A percentile compares a stretch with the other conserved stretches of the same genome.
These are phyloP conservation scores for Stylonectria norvegica DNA, from an alignment of 2,329 filamentous ascomycete species.

Conservation along the genomic window DNA sequence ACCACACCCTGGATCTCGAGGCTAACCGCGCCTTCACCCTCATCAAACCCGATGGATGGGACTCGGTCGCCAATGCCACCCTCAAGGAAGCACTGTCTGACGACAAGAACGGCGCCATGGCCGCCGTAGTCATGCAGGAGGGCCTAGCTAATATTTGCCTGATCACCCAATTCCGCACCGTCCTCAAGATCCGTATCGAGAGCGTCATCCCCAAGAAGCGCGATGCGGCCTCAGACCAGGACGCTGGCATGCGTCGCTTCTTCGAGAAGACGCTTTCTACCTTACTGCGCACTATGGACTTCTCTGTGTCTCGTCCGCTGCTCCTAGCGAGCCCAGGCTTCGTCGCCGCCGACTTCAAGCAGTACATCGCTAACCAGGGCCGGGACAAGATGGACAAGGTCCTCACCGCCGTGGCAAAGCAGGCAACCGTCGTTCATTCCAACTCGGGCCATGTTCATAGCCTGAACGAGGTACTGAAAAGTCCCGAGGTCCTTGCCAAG, in stretches of 20 bases:
- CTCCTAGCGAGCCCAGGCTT: constrained; percentile 89
- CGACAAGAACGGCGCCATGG: constrained; percentile 75
- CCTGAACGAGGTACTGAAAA: constrained; percentile 81
- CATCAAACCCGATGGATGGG: constrained; percentile 82
- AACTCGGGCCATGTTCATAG: constrained; percentile 84
- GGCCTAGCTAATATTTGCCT: constrained; percentile 79
- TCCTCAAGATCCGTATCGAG: constrained; percentile 63
- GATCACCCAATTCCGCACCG: constrained; percentile 75
- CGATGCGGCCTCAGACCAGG: constrained; percentile 60
- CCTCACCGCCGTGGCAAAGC: constrained; percentile 58
- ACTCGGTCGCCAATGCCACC: constrained; percentile 77
- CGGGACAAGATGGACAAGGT: constrained; percentile 62
- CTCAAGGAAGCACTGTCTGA: constrained; percentile 76
- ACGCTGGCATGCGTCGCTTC: constrained; percentile 69
- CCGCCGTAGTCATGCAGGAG: constrained; percentile 92
- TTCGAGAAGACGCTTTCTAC: constrained; percentile 74
- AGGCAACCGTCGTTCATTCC: constrained; percentile 74
- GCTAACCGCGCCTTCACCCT: constrained; percentile 83
- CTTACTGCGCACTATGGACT: constrained; percentile 74
- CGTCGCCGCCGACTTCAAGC: constrained; percentile 74
- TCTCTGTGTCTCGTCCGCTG: constrained; percentile 65
- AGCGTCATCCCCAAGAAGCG: constrained; percentile 65
- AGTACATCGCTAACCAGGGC: constrained; percentile 64
- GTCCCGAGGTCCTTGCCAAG: constrained; percentile 69
- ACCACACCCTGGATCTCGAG: constrained; percentile 73